Conservation (phyloP, 2,329 filamentous ascomycete species). For the Aureobasidium vineae region DNA sequence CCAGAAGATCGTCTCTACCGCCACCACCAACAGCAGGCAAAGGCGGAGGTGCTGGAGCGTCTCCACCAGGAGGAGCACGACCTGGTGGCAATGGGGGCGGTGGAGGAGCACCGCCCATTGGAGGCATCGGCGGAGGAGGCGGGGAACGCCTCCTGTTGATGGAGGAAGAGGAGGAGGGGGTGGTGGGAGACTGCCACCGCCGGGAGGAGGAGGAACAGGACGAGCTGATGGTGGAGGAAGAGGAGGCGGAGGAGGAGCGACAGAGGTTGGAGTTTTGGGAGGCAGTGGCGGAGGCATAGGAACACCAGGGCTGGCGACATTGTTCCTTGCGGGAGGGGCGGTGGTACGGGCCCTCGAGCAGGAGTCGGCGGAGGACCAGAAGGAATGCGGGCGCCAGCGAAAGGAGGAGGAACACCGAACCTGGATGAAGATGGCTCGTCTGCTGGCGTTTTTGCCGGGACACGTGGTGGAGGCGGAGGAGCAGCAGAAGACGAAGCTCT, state of each 20-base stretch:
- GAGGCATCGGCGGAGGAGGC: constrained; percentile 36
- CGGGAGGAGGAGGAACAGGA: constrained; percentile 39
- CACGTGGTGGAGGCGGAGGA: constrained; percentile 44
- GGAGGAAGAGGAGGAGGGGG: constrained; percentile 46
- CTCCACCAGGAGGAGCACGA: constrained; percentile 50
- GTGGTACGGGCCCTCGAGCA: constrained; percentile 35
- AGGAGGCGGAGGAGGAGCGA: constrained; percentile 44
- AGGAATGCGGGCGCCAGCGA: constrained; percentile 60
- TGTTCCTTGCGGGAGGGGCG: constrained; percentile 33
- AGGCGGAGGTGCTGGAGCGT: constrained; percentile 55
- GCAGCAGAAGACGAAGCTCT: constrained; percentile 35
- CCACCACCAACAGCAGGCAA: constrained; percentile 46
- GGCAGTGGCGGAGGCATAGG: constrained; percentile 45
- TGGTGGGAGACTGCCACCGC: constrained; percentile 39
- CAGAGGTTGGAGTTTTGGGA: constrained; percentile 37
- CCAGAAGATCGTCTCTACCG: constrained; percentile 61
- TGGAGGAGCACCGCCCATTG: constrained; percentile 40
- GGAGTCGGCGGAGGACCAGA: constrained; percentile 58
- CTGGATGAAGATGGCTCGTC: constrained; percentile 62
- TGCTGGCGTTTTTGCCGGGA: constrained; percentile 53
- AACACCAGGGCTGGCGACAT: constrained; percentile 37
- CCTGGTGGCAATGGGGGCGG: constrained; percentile 47
- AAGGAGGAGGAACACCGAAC: constrained; percentile 78
- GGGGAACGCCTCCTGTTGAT: constrained; percentile 41
- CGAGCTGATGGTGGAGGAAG: constrained; percentile 39